These are phyloP conservation scores for Pilatotrama ljubarskyi DNA, from an alignment of 768 basidiomycete genomes.

Conservation along the genomic window DNA sequence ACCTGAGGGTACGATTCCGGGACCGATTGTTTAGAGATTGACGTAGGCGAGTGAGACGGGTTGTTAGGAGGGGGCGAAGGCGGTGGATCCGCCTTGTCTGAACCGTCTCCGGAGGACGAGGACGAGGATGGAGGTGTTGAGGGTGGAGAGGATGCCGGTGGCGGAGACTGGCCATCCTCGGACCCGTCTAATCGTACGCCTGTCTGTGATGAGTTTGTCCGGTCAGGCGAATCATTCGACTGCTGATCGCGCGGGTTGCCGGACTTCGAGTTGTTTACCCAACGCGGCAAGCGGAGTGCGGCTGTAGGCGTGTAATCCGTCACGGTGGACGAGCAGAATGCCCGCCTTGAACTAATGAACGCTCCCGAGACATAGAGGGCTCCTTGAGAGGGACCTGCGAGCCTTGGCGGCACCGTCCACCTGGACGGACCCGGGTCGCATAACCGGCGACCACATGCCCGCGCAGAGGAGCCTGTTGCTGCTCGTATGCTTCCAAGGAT, in stretches of 20 bases:
- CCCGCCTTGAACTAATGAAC: constrained; percentile 18
- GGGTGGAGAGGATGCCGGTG: constrained; percentile 32
- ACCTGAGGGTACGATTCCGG: constrained; percentile 93
- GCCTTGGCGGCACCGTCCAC: background rate
- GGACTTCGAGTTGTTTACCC: constrained; percentile 32
- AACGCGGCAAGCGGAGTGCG: constrained; percentile 32
- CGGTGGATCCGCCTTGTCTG: constrained; percentile 42
- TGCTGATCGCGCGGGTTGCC: constrained; percentile 9
- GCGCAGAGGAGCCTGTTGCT: constrained; percentile 22
- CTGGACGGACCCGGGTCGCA: constrained; percentile 29
- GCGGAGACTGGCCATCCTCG: constrained; percentile 28
- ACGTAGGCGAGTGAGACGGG: constrained; percentile 42
- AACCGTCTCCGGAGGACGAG: constrained; percentile 40
- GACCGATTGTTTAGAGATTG: constrained; percentile 83
- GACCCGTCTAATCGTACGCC: constrained; percentile 24
- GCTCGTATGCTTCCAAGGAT: constrained; percentile 26
- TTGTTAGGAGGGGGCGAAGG: constrained; percentile 40
- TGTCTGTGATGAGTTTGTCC: constrained; percentile 12
- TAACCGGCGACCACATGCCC: constrained; percentile 28
- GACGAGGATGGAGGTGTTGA: constrained; percentile 43
- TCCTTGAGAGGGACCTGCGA: constrained; percentile 1
- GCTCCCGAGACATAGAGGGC: background rate
- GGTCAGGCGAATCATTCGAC: constrained; percentile 14
- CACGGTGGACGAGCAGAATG: constrained; percentile 30
- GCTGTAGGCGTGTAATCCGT: constrained; percentile 28